Evolutionary conservation across 805 yeast genomes (phyloP).

Genomic region (Candida tammaniensis): DNA sequence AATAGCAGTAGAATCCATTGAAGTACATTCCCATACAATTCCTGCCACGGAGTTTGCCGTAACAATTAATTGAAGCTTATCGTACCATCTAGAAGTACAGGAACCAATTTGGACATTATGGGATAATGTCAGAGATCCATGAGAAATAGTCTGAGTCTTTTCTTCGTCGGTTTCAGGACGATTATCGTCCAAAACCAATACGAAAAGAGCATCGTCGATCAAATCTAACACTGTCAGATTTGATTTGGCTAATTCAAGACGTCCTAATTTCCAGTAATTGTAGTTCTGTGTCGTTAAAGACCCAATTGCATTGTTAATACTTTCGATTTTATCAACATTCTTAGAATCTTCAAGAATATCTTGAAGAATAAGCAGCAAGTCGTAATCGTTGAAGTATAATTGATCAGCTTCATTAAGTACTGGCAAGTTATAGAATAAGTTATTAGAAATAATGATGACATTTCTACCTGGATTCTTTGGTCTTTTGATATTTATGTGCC

Average conservation of each 20-base stretch:
- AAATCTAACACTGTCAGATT: conserved; percentile 33
- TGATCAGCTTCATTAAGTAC: conserved; percentile 39
- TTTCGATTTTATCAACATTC: conserved; percentile 31
- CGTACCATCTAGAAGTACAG: conserved; percentile 60
- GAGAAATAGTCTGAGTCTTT: conserved; percentile 47
- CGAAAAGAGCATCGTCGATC: conserved; percentile 52
- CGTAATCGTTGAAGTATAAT: conserved; percentile 54
- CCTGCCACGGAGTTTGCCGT: conserved; percentile 59
- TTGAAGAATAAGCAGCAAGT: conserved; percentile 43
- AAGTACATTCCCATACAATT: conserved; percentile 55
- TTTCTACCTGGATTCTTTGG: conserved; percentile 41
- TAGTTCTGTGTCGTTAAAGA: conserved; percentile 54
- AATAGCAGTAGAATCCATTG: conserved; percentile 59
- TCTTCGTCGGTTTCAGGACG: conserved; percentile 47
- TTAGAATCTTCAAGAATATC: conserved; percentile 39
- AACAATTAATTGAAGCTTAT: conserved; percentile 52
- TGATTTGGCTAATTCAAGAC: conserved; percentile 38
- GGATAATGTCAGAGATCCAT: conserved; percentile 45
- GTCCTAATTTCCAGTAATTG: conserved; percentile 46
- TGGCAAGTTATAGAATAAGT: conserved; percentile 49
- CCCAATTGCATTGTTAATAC: conserved; percentile 48
- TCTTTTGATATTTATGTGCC: conserved; percentile 30
- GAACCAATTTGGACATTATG: conserved; percentile 51
- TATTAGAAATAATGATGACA: conserved; percentile 47
- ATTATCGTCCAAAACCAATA: conserved; percentile 49